Evolutionary conservation across 1,284 basidiomycete genomes (phyloP).

Genomic region (Moesziomyces globuligerus): DNA sequence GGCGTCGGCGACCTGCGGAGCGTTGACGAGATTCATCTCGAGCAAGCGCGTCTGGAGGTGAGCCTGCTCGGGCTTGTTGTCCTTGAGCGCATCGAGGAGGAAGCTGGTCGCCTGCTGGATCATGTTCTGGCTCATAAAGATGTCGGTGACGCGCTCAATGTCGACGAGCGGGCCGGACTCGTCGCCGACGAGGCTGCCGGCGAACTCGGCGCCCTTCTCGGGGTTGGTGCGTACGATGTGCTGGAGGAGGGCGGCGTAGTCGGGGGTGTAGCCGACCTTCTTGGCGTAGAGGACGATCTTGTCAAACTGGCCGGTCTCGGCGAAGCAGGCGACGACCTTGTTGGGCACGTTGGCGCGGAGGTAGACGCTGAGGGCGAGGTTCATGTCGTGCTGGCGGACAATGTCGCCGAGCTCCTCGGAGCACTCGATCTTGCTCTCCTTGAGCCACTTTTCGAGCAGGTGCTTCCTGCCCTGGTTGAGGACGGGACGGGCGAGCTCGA

Average conservation of each 20-base stretch:
- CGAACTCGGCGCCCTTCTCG: slow-evolving; percentile 98
- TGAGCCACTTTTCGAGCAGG: slow-evolving; percentile 98
- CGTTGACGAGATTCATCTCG: slow-evolving; percentile 97
- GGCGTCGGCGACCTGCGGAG: slow-evolving; percentile 98
- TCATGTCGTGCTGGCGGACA: slow-evolving; percentile 95
- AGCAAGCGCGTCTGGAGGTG: slow-evolving; percentile 94
- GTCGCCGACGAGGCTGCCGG: slow-evolving; percentile 92
- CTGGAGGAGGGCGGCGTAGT: slow-evolving; percentile 93
- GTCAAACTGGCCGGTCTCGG: slow-evolving; percentile 97
- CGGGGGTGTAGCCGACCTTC: slow-evolving; percentile 94
- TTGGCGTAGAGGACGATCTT: slow-evolving; percentile 98
- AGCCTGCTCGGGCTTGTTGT: slow-evolving; percentile 97
- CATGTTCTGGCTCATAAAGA: slow-evolving; percentile 99
- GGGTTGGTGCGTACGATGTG: slow-evolving; percentile 97
- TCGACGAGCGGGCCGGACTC: slow-evolving; percentile 92
- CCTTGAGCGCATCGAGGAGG: slow-evolving; percentile 97
- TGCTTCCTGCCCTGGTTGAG: slow-evolving; percentile 97
- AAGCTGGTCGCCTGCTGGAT: slow-evolving; percentile 99
- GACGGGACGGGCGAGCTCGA: slow-evolving; percentile 95
- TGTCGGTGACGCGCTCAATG: slow-evolving; percentile 80
- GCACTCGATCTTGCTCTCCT: slow-evolving; percentile 99
- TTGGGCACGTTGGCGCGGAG: slow-evolving; percentile 97
- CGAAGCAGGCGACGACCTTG: slow-evolving; percentile 97
- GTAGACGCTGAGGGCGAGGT: slow-evolving; percentile 97
- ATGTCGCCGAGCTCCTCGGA: slow-evolving; percentile 98